These are phyloP conservation scores for Picochlorum sp. DNA, from an alignment of 139 green algal species.

Conservation along the genomic window DNA sequence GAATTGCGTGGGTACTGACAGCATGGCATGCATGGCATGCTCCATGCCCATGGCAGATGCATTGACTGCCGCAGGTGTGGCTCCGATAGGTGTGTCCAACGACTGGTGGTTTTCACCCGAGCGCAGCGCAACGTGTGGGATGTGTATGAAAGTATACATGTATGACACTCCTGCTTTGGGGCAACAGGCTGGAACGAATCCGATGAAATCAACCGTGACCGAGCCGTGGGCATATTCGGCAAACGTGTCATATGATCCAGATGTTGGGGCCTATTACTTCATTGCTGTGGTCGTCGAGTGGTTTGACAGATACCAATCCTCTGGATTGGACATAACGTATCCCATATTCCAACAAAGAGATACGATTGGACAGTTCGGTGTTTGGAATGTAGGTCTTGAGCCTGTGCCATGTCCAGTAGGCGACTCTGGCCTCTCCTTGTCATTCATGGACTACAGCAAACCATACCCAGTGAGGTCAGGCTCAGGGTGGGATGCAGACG, in stretches of 20 bases:
- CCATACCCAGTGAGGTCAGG: background rate
- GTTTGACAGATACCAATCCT: background rate
- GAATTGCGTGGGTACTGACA: background rate
- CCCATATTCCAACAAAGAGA: background rate
- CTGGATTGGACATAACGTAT: background rate
- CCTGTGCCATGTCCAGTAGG: background rate
- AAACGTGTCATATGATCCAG: background rate
- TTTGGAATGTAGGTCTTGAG: background rate
- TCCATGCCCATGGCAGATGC: background rate
- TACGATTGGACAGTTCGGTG: background rate
- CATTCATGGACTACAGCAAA: background rate
- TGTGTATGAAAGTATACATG: conserved; percentile 3
- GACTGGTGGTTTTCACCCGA: background rate
- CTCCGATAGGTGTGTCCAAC: background rate
- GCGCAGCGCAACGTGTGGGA: background rate
- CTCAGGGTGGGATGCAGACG: background rate
- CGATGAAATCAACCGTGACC: background rate
- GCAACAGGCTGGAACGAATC: background rate
- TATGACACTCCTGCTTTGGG: background rate
- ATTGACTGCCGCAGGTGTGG: background rate
- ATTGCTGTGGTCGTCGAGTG: background rate
- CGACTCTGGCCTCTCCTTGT: background rate
- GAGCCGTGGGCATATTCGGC: background rate
- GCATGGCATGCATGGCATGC: background rate
- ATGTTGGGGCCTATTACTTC: background rate